phyloP scores from a whole-genome alignment of 1,139 yeast species.

The Candida sanyaensis region DNA sequence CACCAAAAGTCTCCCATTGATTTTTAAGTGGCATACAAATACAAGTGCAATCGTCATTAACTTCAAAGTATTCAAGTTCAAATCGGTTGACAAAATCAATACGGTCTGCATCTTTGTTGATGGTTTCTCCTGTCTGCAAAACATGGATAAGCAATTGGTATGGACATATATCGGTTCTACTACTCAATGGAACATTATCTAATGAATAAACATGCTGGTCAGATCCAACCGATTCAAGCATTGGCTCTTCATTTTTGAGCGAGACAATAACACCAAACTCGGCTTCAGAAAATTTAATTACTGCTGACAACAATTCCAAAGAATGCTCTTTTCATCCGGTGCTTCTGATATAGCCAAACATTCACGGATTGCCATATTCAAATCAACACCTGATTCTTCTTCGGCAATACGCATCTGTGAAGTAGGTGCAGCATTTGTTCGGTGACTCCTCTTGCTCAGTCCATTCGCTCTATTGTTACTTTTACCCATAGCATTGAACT shows the following conservation, averaged over 20 bases:
- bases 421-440: not conserved
- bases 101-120: slow-evolving; percentile 40
- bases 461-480: not conserved
- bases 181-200: slow-evolving; percentile 38
- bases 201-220: slow-evolving; percentile 36
- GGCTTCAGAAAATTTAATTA: slow-evolving; percentile 43
- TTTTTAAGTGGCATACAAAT: slow-evolving; percentile 53
- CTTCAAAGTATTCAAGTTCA: slow-evolving; percentile 44
- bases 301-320: slow-evolving; percentile 42
- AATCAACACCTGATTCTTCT: slow-evolving; percentile 12
- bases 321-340: slow-evolving; percentile 39
- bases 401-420: not conserved
- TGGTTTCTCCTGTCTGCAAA: slow-evolving; percentile 38
- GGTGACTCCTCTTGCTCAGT: not conserved
- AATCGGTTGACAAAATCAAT: slow-evolving; percentile 36
- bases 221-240: slow-evolving; percentile 48
- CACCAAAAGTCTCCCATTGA: slow-evolving; percentile 47
- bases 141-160: slow-evolving; percentile 41
- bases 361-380: slow-evolving; percentile 39
- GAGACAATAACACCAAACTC: slow-evolving; percentile 49
- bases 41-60: slow-evolving; percentile 32
- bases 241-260: slow-evolving; percentile 35
- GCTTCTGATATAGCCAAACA: slow-evolving; percentile 54
- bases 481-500: not conserved
- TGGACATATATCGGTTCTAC: slow-evolving; percentile 50